Base-by-base conservation (phyloP, 75 land plant genomes). In the Selaginella tamariscina region DNA sequence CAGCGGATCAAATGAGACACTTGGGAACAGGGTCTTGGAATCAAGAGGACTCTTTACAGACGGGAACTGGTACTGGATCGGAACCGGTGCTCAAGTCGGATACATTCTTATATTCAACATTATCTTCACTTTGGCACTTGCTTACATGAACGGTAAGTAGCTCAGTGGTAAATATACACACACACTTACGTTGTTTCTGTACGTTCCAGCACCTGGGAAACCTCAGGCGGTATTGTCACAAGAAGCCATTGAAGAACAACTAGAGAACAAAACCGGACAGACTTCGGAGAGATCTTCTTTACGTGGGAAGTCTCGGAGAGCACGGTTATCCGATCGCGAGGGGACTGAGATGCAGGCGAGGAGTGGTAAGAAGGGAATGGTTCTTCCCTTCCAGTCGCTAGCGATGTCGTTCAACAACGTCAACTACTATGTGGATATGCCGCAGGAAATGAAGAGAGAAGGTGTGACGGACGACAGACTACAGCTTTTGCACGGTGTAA, bases 11-110 rank as follows among this genome's bases (percentile, higher is more conserved):
- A 39, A 39, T 39, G 11, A 39, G 49, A 59, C 62, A 2, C 9
- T 59, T 59, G 62, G 62, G 9, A 59, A 23, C 26, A 5, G 8
- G 8, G 62, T 59, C 21, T n/a, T 59, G n/a, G 24, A 26, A n/a
- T 59, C 62, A 9, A 8, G 62, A 59, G 62, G 62, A 2, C 26
- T 59, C 9, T 59, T 59, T 23, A 2, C 62, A 2, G 8, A 59
- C 21, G n/a, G 21, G n/a, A 23, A 59, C 62, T 59, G 62, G 62
- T 59, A 59, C 23, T 59, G 62, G 62, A 5, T 59, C 23, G 62
- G 62, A 21, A 59, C 26, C 23, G 62, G 62, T 23, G 62, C 62
- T 23, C 62, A 23, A 8, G 2, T 59, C 18, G 23, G n/a, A 8
- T 59, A 59, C 23, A 21, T 23, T n/a, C 8, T 59, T 59, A 5